A percentile compares a stretch with the other conserved stretches of the same genome.
phyloP scores from a whole-genome alignment of 2,329 filamentous ascomycete species.

The Fusarium neocosmosporiellum region DNA sequence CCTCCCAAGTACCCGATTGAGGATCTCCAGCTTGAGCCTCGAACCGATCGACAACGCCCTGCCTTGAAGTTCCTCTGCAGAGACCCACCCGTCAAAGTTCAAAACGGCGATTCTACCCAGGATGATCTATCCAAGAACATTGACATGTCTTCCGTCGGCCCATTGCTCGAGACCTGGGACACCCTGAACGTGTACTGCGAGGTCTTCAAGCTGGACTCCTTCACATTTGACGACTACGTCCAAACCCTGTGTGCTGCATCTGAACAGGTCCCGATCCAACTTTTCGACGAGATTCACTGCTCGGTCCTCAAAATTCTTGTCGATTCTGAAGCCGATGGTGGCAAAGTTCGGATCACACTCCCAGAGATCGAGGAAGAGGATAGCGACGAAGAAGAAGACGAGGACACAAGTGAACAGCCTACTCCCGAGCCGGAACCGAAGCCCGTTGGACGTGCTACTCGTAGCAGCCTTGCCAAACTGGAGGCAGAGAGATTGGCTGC shows the following conservation, averaged over 20 bases:
- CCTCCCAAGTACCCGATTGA: constrained; percentile 95
- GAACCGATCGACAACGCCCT: constrained; percentile 75
- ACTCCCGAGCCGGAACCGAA: constrained; percentile 79
- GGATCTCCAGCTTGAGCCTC: constrained; percentile 83
- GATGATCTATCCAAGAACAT: constrained; percentile 60
- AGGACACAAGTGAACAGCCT: constrained; percentile 63
- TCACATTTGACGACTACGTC: constrained; percentile 96
- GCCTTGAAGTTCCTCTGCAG: constrained; percentile 80
- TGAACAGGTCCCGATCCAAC: constrained; percentile 79
- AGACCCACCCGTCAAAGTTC: constrained; percentile 66
- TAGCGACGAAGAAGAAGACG: constrained; percentile 71
- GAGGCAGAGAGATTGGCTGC: constrained; percentile 77
- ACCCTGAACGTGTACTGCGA: constrained; percentile 98
- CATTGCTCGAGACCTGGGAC: constrained; percentile 92
- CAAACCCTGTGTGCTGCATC: constrained; percentile 86
- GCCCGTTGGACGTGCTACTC: constrained; percentile 76
- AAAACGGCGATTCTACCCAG: constrained; percentile 46
- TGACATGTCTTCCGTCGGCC: constrained; percentile 85
- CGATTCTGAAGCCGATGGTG: constrained; percentile 77
- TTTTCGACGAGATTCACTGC: constrained; percentile 93
- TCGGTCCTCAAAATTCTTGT: constrained; percentile 89
- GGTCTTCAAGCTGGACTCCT: constrained; percentile 93
- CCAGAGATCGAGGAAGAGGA: constrained; percentile 80
- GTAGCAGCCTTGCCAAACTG: constrained; percentile 85
- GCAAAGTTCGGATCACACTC: constrained; percentile 81